phyloP scores from a whole-genome alignment of 1,284 basidiomycete species.

The Fistulinella cinereoalba region DNA sequence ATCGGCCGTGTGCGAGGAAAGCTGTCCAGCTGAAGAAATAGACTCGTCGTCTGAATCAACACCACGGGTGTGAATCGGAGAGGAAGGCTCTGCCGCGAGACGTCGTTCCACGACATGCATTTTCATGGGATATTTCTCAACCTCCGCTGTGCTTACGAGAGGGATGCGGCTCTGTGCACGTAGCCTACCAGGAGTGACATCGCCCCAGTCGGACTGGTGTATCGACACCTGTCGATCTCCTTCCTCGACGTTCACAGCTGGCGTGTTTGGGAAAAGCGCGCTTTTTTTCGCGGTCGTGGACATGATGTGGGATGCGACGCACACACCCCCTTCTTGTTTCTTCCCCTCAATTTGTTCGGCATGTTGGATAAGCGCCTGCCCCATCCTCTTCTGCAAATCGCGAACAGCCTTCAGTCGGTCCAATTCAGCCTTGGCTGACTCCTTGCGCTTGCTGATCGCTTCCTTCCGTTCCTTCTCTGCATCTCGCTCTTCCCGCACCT shows the following conservation, averaged over 20 bases:
- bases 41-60: constrained; percentile 53
- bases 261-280: constrained; percentile 58
- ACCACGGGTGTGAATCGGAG: constrained; percentile 13
- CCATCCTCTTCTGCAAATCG: constrained; percentile 75
- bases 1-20: constrained; percentile 22
- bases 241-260: constrained; percentile 18
- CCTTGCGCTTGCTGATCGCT: constrained; percentile 48
- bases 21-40: constrained; percentile 29
- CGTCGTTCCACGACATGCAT: constrained; percentile 66
- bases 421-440: constrained; percentile 50
- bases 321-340: constrained; percentile 35
- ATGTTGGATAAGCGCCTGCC: constrained; percentile 57
- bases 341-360: constrained; percentile 42
- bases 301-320: constrained; percentile 9
- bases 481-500: constrained; percentile 39
- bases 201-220: constrained; percentile 46
- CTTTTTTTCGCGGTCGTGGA: constrained; percentile 49
- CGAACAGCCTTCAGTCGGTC: constrained; percentile 51
- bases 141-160: constrained; percentile 38
- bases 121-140: constrained; percentile 56
- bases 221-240: constrained; percentile 2
- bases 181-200: constrained; percentile 50
- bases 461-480: constrained; percentile 44
- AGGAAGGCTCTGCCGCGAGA: constrained; percentile 25
- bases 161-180: constrained; percentile 39